Base-by-base conservation (phyloP, 1,284 basidiomycete species). In the Cutaneotrichosporon cavernicola region DNA sequence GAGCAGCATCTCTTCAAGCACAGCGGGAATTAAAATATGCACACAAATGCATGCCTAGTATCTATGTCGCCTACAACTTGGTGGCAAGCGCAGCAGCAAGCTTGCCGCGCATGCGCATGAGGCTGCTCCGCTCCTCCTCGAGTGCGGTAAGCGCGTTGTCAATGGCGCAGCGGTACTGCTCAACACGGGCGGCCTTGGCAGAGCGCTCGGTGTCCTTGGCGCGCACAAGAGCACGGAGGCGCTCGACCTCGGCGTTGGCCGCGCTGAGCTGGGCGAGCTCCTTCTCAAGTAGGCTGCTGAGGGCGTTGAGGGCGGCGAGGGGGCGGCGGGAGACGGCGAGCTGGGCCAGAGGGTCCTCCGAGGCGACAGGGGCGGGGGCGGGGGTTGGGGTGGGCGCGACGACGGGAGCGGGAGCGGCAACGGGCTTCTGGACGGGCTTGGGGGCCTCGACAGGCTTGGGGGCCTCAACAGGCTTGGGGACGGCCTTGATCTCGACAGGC, bases 261-360 rank as follows among this genome's bases (percentile, higher is more conserved):
- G 58, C 61, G 21, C 46, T 40, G 31, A 58, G 50, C 21, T 30
- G 21, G 13, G 36, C 30, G 21, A 57, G 55, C 53, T 62, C 55
- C 11, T 34, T 31, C 10, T 38, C 26, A 32, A 57, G 55, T 16
- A 49, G 46, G 34, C n/a, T 32, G 36, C 46, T 16, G 32, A 61
- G 53, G 9, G 60, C 52, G 13, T 43, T 26, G 43, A 61, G 53
- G 14, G 55, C 53, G 11, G 53, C 36, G 21, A 47, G 21, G 34
- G 60, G 60, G 46, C 60, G 60, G 46, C 60, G 60, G 10, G 60
- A 46, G 31, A 52, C 26, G 34, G 47, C 53, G 43, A 61, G 60
- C 53, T 56, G 53, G 38, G 60, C 22, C 21, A 61, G 21, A 5
- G 61, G 55, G 55, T 62, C 61, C 46, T 38, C 22, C 8, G 47